Conservation (phyloP, 495 filamentous ascomycete species). For the Aspergillus avenaceus region DNA sequence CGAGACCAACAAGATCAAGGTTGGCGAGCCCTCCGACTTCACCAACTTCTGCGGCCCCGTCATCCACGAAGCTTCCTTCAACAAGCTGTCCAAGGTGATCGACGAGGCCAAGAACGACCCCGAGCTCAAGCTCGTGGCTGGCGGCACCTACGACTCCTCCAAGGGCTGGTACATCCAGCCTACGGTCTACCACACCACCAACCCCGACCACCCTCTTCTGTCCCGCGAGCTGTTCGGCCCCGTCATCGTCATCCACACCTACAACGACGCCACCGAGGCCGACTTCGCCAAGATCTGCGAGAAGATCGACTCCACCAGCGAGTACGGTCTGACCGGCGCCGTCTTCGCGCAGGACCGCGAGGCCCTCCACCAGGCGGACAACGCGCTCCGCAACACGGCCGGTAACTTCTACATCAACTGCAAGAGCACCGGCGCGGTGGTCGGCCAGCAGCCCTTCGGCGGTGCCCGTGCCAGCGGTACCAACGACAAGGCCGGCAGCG, state of each 20-base stretch:
- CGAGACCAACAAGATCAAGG: constrained; percentile 61
- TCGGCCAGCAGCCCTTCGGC: constrained; percentile 90
- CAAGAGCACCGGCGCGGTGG: constrained; percentile 88
- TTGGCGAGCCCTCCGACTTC: constrained; percentile 67
- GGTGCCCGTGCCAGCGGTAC: constrained; percentile 82
- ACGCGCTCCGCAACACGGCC: constrained; percentile 69
- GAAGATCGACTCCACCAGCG: constrained; percentile 60
- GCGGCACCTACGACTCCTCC: constrained; percentile 55
- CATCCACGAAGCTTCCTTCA: constrained; percentile 53
- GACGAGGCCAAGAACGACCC: constrained; percentile 59
- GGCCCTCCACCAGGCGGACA: constrained; percentile 63
- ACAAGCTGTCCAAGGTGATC: constrained; percentile 51
- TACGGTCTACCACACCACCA: constrained; percentile 62
- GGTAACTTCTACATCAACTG: constrained; percentile 94
- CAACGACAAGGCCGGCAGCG: constrained; percentile 87
- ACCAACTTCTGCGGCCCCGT: constrained; percentile 57
- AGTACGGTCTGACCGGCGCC: constrained; percentile 76
- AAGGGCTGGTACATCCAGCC: constrained; percentile 66
- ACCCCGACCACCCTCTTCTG: constrained; percentile 59
- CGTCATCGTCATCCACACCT: constrained; percentile 55
- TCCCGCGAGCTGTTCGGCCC: constrained; percentile 63
- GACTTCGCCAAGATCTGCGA: constrained; percentile 49
- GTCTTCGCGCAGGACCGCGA: constrained; percentile 72
- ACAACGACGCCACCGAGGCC: constrained; percentile 50
- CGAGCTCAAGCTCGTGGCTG: constrained; percentile 57